These are phyloP conservation scores for Trichopus zeylanicus DNA, from an alignment of 116 monocot genomes.

Conservation along the genomic window DNA sequence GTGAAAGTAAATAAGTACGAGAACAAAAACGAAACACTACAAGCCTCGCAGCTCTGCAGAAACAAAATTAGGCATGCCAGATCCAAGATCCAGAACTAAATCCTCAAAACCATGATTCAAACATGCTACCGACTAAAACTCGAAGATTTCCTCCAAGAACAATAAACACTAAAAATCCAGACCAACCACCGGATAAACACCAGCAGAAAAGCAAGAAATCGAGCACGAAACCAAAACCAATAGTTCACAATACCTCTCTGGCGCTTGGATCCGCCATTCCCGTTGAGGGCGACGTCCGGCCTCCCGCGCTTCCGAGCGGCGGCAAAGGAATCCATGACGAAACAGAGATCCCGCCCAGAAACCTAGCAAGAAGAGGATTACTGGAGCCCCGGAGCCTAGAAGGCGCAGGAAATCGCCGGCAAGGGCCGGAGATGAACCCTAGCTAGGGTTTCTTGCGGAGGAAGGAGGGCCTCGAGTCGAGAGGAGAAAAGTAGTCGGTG, in stretches of 20 bases:
- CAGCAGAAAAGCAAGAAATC: not conserved
- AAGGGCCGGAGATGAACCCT: conserved; percentile 7
- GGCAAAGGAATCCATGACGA: conserved; percentile 17
- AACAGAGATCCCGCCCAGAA: not conserved
- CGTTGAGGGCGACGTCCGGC: conserved; percentile 23
- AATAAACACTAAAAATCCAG: not conserved
- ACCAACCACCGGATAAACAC: not conserved
- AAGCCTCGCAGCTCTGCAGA: no score
- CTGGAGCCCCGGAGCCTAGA: not conserved
- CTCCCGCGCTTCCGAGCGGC: conserved; percentile 29
- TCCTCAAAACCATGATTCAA: not conserved
- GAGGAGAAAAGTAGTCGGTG: no score
- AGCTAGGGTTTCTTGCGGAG: conserved; percentile 11
- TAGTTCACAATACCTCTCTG: conserved; percentile 12
- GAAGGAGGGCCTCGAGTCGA: not conserved
- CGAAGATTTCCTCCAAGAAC: not conserved
- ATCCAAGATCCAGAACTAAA: not conserved
- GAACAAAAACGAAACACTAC: no score
- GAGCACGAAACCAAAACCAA: not conserved
- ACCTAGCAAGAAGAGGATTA: not conserved
- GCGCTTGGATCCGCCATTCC: conserved; percentile 28
- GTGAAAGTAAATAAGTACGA: no score
- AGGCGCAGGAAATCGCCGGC: not conserved
- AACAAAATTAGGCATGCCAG: no score
- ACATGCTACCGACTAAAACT: not conserved